Base-by-base conservation (phyloP, 768 basidiomycete genomes). In the Boletus bicolor region DNA sequence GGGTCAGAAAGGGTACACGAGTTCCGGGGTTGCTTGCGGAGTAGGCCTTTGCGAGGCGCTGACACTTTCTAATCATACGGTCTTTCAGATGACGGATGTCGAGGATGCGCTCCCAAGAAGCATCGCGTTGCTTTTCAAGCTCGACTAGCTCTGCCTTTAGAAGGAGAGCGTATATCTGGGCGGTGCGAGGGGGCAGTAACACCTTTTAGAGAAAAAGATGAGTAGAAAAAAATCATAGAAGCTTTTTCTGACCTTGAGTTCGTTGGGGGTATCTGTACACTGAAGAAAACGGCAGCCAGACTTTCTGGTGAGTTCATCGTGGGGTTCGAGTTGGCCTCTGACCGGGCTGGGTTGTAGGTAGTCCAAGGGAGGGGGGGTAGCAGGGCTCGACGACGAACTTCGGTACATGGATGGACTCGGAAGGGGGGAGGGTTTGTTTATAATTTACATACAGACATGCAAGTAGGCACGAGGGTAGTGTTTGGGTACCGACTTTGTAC, bases 11-110 rank as follows among this genome's bases (percentile, higher is more conserved):
- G 34, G 79, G 74, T 51, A 76, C 72, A 17, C 70, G 68, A 35
- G 76, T 68, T 48, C 75, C 67, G 52, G 75, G 70, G 42, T 70
- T 76, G 28, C 73, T 67, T 32, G 75, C 66, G 12, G 79, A 72
- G 49, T 71, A 65, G 52, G 70, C 70, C 58, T 79, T 82, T 44
- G 82, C 79, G 43, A 89, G 72, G 53, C 84, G 82, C 60, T 83
- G 82, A 66, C 86, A 89, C 64, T 89, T 90, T 69, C 87, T 84
- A 58, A 89, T 83, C 87, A 89, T 88, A 55, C 88, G 81, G 68
- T 90, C 87, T 74, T 90, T 90, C 64, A 90, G 76, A 59, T 83
- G 87, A 14, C 87, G 86, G 46, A 90, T 86, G 67, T 88, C 80
- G 58, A 87, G 75, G 63, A 90, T 79, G 58, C 83, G 82, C 46